A percentile compares a stretch with the other conserved stretches of the same genome.
Evolutionary conservation across 2,329 filamentous ascomycete genomes (phyloP).

Genomic region (Neonectria faginata): DNA sequence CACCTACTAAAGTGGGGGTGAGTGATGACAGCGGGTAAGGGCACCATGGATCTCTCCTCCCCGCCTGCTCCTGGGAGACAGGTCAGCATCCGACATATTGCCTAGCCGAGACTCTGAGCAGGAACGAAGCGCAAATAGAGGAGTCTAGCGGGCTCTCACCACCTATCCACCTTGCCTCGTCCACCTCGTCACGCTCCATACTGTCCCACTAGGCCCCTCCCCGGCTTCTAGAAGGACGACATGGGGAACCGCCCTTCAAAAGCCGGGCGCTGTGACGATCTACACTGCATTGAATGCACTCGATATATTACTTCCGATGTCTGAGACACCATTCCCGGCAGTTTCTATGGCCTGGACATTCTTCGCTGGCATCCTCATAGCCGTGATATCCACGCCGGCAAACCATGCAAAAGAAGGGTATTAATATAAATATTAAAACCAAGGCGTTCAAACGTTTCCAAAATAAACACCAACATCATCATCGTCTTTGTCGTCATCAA

Average conservation of each 20-base stretch:
- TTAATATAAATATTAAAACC: background rate
- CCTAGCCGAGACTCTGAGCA: background rate
- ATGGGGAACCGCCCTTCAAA: background rate
- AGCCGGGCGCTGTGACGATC: background rate
- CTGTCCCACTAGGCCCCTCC: background rate
- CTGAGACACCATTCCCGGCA: conserved; percentile 21
- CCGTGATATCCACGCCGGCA: no score
- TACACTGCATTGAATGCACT: background rate
- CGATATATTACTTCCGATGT: background rate
- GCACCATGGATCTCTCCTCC: background rate
- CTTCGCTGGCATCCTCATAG: no score
- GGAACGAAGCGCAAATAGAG: no score
- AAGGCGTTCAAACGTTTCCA: background rate
- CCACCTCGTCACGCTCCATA: no score
- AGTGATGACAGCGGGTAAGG: conserved; percentile 2
- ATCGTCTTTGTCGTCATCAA: conserved; percentile 6
- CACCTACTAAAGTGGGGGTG: background rate
- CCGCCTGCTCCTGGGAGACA: background rate
- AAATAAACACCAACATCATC: conserved; percentile 12
- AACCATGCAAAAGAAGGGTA: background rate
- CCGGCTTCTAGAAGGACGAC: conserved; percentile 19
- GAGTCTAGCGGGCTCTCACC: conserved; percentile 1
- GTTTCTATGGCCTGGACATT: conserved; percentile 1
- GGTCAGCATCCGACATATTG: background rate
- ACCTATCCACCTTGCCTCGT: no score